phyloP scores from a whole-genome alignment of 129 eudicot genomes.

The Calendula officinalis region DNA sequence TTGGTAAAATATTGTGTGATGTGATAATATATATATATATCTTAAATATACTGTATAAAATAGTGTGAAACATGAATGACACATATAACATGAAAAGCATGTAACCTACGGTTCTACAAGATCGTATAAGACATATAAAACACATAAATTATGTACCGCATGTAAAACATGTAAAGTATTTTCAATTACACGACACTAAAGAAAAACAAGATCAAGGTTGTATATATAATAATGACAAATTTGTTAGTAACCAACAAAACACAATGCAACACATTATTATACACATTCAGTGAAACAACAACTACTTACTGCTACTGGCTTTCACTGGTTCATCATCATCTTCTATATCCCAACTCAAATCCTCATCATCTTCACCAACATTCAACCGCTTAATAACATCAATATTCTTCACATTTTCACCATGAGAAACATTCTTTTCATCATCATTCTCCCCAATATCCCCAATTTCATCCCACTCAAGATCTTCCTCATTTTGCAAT shows the following conservation, averaged over 20 bases:
- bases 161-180: too few species aligned
- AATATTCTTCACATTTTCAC: slow-evolving; percentile 38
- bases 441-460: slow-evolving; percentile 68
- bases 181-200: too few species aligned
- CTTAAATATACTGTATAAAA: too few species aligned
- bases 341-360: slow-evolving; percentile 87
- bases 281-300: background rate
- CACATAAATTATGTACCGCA: too few species aligned
- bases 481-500: slow-evolving; percentile 58
- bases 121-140: too few species aligned
- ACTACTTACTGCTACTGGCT: slow-evolving; percentile 24
- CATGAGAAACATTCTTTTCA: slow-evolving; percentile 27
- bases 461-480: slow-evolving; percentile 97
- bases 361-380: slow-evolving; percentile 66
- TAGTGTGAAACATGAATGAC: too few species aligned
- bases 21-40: too few species aligned
- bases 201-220: background rate
- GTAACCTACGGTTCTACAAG: too few species aligned
- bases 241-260: slow-evolving; percentile 16
- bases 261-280: slow-evolving; percentile 7
- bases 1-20: too few species aligned
- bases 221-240: slow-evolving; percentile 3
- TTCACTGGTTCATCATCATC: slow-evolving; percentile 68
- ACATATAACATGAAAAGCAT: too few species aligned
- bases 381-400: slow-evolving; percentile 54